Evolutionary conservation across 805 yeast species (phyloP).

Genomic region (Ogataea methanolica): DNA sequence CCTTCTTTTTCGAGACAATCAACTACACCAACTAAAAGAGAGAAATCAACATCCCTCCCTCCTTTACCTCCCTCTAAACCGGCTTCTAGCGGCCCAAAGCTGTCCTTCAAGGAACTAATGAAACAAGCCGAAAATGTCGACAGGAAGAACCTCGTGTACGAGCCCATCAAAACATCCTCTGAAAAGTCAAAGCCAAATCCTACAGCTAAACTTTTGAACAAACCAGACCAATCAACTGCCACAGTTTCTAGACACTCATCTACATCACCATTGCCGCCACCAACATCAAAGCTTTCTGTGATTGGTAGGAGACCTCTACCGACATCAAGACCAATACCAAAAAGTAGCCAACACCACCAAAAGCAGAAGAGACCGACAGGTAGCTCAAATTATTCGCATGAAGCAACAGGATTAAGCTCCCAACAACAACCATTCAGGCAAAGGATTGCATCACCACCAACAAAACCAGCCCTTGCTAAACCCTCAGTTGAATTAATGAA

Average conservation of each 20-base stretch:
- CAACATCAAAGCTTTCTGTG: not conserved
- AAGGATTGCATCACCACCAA: conserved; percentile 1
- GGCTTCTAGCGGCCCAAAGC: conserved; percentile 33
- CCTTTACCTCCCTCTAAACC: conserved; percentile 2
- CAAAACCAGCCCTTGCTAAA: conserved; percentile 35
- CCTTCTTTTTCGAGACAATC: conserved; percentile 6
- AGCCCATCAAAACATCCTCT: conserved; percentile 19
- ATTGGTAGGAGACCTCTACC: not conserved
- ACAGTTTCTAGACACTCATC: not conserved
- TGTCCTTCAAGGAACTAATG: conserved; percentile 65
- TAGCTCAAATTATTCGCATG: no score
- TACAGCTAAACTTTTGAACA: not conserved
- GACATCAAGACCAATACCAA: not conserved
- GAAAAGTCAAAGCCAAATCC: conserved; percentile 4
- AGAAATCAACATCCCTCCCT: not conserved
- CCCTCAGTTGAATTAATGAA: conserved; percentile 54
- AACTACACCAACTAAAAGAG: conserved; percentile 3
- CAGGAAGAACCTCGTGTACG: conserved; percentile 36
- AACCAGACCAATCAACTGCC: not conserved
- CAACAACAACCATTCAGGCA: not conserved
- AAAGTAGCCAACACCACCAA: no score
- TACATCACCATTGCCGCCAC: not conserved
- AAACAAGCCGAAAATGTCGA: conserved; percentile 62
- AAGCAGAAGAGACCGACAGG: no score
- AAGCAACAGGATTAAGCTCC: no score